Evolutionary conservation across 1,284 basidiomycete genomes (phyloP), one percentile per base, ranked within the genome.

Genomic region (Sanghuangporus sanghuang): DNA sequence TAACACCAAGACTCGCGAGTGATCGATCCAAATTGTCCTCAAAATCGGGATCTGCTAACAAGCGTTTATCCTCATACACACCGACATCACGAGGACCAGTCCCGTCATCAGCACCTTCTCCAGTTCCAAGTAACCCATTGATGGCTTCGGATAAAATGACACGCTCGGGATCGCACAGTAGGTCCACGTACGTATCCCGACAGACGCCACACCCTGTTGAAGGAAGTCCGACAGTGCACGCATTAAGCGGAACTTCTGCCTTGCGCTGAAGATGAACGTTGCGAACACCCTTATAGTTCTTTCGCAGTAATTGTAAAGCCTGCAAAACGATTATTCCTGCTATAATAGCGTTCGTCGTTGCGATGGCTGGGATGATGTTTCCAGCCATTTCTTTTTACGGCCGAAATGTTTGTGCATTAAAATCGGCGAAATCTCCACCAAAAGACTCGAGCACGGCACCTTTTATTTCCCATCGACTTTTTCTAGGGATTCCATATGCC

Each of bases 331-430:
- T 93, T 40, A 97, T 79, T 0, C 96, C 97, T 0, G 97, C 92
- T 67, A 98, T 88, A 74, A 99, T 93, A 12, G 97, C 97, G 74
- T 99, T 99, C 7, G 97, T 99, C 0, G 97, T 98, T 1, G 97
- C 97, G 69, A 99, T 98, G 1, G 97, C 97, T 0, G 97, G 97
- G 67, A 97, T 98, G 73, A 99, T 99, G 77, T 99, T 99, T 11
- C 97, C 96, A 0, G 97, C 97, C 93, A 98, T 98, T 78, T 98
- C 95, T 95, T 72, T 54, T 38, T 38, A 38, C 23, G 32, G 35
- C n/a, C 7, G 3, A 8, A 12, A 54, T 1, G 27, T 32, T 32
- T 32, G 27, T 2, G 3, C 8, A 21, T 49, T 23, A 49, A 8
- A 9, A 49, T 21, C 18, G 48, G 23, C 48, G 27, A 9, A 23